Evolutionary conservation across 177 flowering plant species (phyloP).

Genomic region (Vitis hybrid): DNA sequence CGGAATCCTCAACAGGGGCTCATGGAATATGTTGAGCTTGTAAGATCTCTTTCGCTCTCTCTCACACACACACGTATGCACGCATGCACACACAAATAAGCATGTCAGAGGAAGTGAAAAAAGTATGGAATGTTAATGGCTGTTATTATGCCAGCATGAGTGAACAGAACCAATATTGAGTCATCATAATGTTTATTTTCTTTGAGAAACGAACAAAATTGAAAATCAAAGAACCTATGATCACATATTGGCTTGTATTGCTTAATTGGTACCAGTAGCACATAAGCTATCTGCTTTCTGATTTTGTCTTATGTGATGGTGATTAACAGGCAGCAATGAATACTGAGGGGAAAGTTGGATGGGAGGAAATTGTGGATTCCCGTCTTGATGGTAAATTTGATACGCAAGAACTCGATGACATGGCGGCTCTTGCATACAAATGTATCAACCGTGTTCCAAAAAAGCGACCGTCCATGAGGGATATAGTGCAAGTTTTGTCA

Average conservation of each 20-base stretch:
- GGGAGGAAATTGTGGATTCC: constrained; percentile 94
- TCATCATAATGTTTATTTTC: too few relatives aligned
- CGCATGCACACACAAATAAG: too few relatives aligned
- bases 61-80: neutral
- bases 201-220: too few relatives aligned
- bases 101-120: too few relatives aligned
- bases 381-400: constrained; percentile 70
- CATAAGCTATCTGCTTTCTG: neutral
- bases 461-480: constrained; percentile 89
- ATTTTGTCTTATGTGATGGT: neutral
- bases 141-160: too few relatives aligned
- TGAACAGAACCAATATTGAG: too few relatives aligned
- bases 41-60: constrained; percentile 33
- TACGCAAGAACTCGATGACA: constrained; percentile 66
- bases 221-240: too few relatives aligned
- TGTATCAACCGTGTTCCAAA: constrained; percentile 62
- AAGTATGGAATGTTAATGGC: too few relatives aligned
- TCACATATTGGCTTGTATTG: neutral
- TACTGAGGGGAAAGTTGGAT: constrained; percentile 72
- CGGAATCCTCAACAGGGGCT: constrained; percentile 93
- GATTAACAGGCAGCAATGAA: constrained; percentile 79
- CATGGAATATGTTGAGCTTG: constrained; percentile 87
- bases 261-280: neutral
- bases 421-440: constrained; percentile 82
- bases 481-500: constrained; percentile 75